Evolutionary conservation across 768 basidiomycete species (phyloP), one percentile per base, ranked within the genome.

Genomic region (Symmetrospora coprosmae): DNA sequence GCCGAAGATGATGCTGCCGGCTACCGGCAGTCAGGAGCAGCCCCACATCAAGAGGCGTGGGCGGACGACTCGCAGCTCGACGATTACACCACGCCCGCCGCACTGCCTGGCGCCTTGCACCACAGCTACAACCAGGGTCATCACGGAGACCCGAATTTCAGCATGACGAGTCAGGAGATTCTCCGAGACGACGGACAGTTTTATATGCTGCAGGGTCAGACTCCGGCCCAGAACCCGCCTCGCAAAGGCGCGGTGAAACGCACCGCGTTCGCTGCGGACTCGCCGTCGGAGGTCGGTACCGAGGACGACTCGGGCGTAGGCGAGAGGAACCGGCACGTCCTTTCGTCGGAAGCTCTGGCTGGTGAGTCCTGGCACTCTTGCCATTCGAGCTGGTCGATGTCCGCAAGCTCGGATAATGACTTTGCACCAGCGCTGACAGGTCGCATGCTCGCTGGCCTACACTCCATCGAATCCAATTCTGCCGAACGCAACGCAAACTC

Each of bases 391-490:
- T 7, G 28, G 27, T 27, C 6, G 9, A 5, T 13, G 38, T 16
- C 23, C 35, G 30, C 50, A 23, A 25, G 14, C 37, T 40, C 19
- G 51, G 17, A 23, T 38, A 40, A 53, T 2, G 23, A 28, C 4
- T 3, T 8, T 31, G 4, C 8, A 4, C 11, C 5, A 37, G 17
- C 37, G 21, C 6, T 53, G 19, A 38, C 9, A 58, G 55, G 41
- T 46, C 55, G 55, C 21, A 58, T 58, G 55, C 55, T 58, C 31
- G 21, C 23, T 58, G 55, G 55, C 21, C 6, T 53, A 7, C 23
- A 19, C 27, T 17, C 19, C 35, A 53, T n/a, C n/a, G n/a, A n/a
- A n/a, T n/a, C n/a, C n/a, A n/a, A n/a, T n/a, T n/a, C n/a, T n/a
- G n/a, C n/a, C n/a, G n/a, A n/a, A n/a, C n/a, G n/a, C n/a, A n/a